Evolutionary conservation across 257 asterid species (phyloP).

Genomic region (Forsythia viridissima): DNA sequence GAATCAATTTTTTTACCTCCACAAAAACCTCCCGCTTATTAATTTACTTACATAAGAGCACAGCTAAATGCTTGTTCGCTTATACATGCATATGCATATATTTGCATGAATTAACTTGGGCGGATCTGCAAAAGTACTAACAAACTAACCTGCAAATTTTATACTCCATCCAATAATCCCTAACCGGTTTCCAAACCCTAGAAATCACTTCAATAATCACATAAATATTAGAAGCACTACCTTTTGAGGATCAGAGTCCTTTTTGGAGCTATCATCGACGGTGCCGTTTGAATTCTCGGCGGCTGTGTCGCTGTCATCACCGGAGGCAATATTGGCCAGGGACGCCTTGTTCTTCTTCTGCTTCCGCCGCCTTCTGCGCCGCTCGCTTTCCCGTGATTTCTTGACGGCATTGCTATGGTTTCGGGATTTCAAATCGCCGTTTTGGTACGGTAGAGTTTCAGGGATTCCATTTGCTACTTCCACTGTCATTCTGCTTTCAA

Average conservation of each 20-base stretch:
- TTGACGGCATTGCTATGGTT: conserved; percentile 41
- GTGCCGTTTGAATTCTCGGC: conserved; percentile 49
- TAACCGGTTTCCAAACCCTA: not conserved
- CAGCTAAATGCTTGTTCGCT: too few species aligned
- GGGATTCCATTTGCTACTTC: conserved; percentile 45
- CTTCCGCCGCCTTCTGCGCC: conserved; percentile 88
- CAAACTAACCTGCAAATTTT: not conserved
- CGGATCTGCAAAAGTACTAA: not conserved
- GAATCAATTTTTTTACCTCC: too few species aligned
- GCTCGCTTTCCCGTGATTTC: conserved; percentile 69
- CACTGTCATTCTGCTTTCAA: conserved; percentile 38
- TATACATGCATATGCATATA: too few species aligned
- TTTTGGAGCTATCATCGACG: conserved; percentile 54
- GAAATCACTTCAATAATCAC: too few species aligned
- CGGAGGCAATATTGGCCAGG: conserved; percentile 32
- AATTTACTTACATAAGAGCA: too few species aligned
- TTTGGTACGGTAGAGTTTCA: conserved; percentile 22
- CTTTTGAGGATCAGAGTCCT: conserved; percentile 70
- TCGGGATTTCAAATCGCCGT: not conserved
- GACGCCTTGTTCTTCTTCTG: conserved; percentile 69
- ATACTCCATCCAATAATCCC: not conserved
- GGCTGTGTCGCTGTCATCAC: conserved; percentile 52
- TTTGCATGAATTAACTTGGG: not conserved
- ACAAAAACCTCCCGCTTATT: too few species aligned
- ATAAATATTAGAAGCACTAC: conserved; percentile 25